Evolutionary conservation across 495 filamentous ascomycete species (phyloP).

Genomic region (Trichoderma asperelloides): DNA sequence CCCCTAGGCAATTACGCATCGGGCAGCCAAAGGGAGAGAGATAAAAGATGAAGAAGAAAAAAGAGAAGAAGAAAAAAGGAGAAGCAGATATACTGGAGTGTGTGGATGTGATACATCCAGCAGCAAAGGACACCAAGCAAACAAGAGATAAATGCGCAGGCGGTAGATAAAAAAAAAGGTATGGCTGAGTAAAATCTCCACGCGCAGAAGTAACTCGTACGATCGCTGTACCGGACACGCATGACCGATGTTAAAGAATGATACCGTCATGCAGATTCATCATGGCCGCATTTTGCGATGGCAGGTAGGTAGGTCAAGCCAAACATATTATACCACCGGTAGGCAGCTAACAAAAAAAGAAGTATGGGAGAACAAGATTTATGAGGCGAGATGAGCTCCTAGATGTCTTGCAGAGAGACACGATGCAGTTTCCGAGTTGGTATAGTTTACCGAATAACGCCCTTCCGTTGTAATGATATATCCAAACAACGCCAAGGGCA

Average conservation of each 20-base stretch:
- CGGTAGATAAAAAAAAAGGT: constrained; percentile 1
- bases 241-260: constrained; percentile 34
- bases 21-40: constrained; percentile 12
- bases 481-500: constrained; percentile 21
- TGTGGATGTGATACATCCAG: not conserved
- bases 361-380: constrained; percentile 26
- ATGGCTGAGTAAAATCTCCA: constrained; percentile 7
- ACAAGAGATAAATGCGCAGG: constrained; percentile 4
- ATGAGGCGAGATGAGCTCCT: not conserved
- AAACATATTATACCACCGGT: not conserved
- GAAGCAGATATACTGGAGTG: not conserved
- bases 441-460: constrained; percentile 1
- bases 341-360: constrained; percentile 11
- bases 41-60: constrained; percentile 19
- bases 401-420: not conserved
- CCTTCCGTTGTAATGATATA: constrained; percentile 6
- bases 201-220: constrained; percentile 9
- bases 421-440: not conserved
- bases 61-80: constrained; percentile 9
- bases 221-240: constrained; percentile 46
- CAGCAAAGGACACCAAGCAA: not conserved
- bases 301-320: constrained; percentile 18
- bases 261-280: constrained; percentile 44
- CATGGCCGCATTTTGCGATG: constrained; percentile 25
- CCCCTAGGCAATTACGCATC: not conserved